Evolutionary conservation across 768 basidiomycete genomes (phyloP).

Genomic region (Multifurca ochricompacta): DNA sequence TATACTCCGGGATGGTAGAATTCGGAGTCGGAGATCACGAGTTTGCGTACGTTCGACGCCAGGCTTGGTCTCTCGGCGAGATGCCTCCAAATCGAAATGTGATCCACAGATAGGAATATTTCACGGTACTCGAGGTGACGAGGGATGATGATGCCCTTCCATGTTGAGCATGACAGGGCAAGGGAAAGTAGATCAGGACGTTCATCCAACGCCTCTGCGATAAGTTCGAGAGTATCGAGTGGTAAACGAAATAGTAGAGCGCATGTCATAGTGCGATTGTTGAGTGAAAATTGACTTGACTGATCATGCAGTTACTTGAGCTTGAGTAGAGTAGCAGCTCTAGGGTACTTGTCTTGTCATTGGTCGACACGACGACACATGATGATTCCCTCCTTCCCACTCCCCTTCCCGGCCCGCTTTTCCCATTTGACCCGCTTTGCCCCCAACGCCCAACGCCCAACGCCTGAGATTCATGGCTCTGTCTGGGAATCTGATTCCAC

Average conservation of each 20-base stretch:
- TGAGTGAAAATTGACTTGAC: neutral
- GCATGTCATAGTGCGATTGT: neutral
- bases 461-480: too few relatives aligned
- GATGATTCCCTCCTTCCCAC: too few relatives aligned
- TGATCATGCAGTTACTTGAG: neutral
- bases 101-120: constrained; percentile 8
- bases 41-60: constrained; percentile 15
- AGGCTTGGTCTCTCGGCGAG: constrained; percentile 16
- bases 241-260: constrained; percentile 4
- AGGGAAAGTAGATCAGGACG: constrained; percentile 12
- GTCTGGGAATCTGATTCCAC: too few relatives aligned
- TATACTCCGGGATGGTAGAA: neutral
- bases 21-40: constrained; percentile 7
- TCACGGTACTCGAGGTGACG: constrained; percentile 17
- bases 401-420: too few relatives aligned
- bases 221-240: constrained; percentile 6
- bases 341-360: too few relatives aligned
- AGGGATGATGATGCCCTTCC: constrained; percentile 16
- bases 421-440: too few relatives aligned
- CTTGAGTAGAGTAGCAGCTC: neutral
- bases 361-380: too few relatives aligned
- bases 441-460: too few relatives aligned
- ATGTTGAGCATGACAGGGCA: constrained; percentile 9
- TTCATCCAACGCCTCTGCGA: constrained; percentile 7
- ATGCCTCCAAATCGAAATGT: constrained; percentile 11